Conservation (phyloP, 768 basidiomycete species). For the Leccinum pellstonianum region DNA sequence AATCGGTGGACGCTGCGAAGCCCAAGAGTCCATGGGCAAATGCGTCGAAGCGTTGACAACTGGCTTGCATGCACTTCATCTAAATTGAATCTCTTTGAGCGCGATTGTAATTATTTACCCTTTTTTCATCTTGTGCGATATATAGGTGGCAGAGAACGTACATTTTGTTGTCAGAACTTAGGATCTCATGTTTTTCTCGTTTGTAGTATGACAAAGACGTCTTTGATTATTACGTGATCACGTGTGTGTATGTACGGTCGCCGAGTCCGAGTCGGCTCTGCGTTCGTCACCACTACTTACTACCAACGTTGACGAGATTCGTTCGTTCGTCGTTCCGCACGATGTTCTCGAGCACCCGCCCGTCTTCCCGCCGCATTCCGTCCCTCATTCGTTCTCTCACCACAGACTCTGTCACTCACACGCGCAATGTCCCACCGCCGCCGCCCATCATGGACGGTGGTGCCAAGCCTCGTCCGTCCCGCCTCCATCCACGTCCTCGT, state of each 20-base stretch:
- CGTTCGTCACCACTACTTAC: neutral
- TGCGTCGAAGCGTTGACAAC: constrained; percentile 26
- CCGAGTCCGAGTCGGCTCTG: no score
- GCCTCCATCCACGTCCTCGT: constrained; percentile 45
- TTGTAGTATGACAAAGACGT: neutral
- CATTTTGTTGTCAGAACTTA: neutral
- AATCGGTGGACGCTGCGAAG: constrained; percentile 38
- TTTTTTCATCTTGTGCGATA: constrained; percentile 16
- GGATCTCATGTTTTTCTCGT: no score
- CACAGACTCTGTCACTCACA: constrained; percentile 29
- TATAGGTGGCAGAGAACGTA: constrained; percentile 15
- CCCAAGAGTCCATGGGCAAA: constrained; percentile 35
- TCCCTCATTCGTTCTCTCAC: constrained; percentile 22
- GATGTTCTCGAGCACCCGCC: constrained; percentile 27
- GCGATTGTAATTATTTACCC: constrained; percentile 14
- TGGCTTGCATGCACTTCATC: neutral
- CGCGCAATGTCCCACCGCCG: constrained; percentile 29
- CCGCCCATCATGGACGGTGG: constrained; percentile 30
- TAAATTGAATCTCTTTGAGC: constrained; percentile 9
- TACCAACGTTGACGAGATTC: constrained; percentile 9
- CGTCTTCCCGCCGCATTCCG: constrained; percentile 14
- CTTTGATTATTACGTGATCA: constrained; percentile 4
- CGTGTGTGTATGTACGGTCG: constrained; percentile 6
- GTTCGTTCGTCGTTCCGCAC: constrained; percentile 14
- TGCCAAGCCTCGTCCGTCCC: constrained; percentile 33